These are phyloP conservation scores for Fusarium hainanense DNA, from an alignment of 2,329 filamentous ascomycete species.

Conservation along the genomic window DNA sequence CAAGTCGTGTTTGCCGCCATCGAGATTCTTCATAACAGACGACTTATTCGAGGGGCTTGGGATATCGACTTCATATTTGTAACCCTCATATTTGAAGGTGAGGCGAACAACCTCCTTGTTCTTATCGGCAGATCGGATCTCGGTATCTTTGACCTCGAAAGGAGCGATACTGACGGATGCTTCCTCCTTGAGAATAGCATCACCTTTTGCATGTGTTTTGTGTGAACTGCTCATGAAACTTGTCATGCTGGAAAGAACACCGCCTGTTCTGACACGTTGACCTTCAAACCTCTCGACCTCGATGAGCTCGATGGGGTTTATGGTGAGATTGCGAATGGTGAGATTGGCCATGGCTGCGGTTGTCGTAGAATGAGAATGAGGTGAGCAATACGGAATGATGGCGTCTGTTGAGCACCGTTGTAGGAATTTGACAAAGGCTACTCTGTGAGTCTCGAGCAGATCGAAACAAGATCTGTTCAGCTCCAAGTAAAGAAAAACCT, in stretches of 20 bases:
- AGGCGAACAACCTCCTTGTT: constrained; percentile 77
- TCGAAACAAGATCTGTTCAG: neutral
- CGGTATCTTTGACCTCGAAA: constrained; percentile 69
- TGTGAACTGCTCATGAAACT: constrained; percentile 52
- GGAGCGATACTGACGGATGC: constrained; percentile 72
- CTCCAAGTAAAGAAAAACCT: neutral
- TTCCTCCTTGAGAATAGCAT: constrained; percentile 70
- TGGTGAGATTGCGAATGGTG: constrained; percentile 85
- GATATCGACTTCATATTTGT: constrained; percentile 75
- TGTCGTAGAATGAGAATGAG: constrained; percentile 1
- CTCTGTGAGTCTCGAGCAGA: neutral
- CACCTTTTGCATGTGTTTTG: constrained; percentile 60
- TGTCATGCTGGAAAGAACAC: constrained; percentile 60
- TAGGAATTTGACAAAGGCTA: neutral
- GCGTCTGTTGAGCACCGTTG: neutral
- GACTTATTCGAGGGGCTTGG: constrained; percentile 71
- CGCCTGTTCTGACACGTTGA: constrained; percentile 54
- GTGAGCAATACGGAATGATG: constrained; percentile 4
- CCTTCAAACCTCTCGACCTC: constrained; percentile 77
- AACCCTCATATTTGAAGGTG: constrained; percentile 71
- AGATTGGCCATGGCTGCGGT: constrained; percentile 62
- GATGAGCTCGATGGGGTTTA: constrained; percentile 77
- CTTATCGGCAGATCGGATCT: constrained; percentile 69
- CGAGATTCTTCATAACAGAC: constrained; percentile 68
- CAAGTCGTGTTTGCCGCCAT: constrained; percentile 64